Evolutionary conservation across 208 protist genomes (phyloP).

Genomic region (Trypanosoma vivax): DNA sequence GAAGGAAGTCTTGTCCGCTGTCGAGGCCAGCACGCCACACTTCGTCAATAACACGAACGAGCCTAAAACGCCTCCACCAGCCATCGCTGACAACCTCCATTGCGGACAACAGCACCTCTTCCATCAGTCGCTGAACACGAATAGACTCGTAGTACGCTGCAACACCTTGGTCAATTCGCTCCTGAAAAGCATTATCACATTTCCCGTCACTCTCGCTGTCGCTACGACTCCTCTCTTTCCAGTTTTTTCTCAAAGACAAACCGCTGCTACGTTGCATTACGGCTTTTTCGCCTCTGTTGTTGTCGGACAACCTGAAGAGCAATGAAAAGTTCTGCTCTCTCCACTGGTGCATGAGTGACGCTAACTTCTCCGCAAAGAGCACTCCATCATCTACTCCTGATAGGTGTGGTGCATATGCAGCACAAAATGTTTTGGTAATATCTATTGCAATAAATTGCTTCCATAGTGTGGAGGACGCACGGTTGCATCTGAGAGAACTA

Average conservation of each 20-base stretch:
- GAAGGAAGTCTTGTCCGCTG: conserved; percentile 29
- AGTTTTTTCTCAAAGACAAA: no score
- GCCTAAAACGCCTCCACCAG: conserved; percentile 4
- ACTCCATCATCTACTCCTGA: conserved; percentile 1
- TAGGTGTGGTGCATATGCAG: conserved; percentile 3
- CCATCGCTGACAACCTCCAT: not conserved
- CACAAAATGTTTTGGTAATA: conserved; percentile 13
- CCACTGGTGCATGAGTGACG: conserved; percentile 19
- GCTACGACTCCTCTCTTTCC: not conserved
- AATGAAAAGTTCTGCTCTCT: not conserved
- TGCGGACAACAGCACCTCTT: conserved; percentile 26
- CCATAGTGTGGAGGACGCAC: conserved; percentile 4
- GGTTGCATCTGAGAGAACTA: not conserved
- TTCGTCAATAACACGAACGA: conserved; percentile 48
- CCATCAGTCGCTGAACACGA: conserved; percentile 62
- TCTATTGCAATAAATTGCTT: conserved; percentile 14
- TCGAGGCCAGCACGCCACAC: conserved; percentile 21
- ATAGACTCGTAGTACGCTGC: conserved; percentile 51
- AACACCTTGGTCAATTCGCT: conserved; percentile 8
- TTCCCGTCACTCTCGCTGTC: not conserved
- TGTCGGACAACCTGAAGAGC: not conserved
- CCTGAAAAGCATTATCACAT: conserved; percentile 2
- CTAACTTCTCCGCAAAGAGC: conserved; percentile 6
- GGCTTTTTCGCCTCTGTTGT: not conserved
- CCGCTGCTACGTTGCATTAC: no score